These are phyloP conservation scores for Phoma sp. DNA, from an alignment of 2,329 filamentous ascomycete species.

Conservation along the genomic window DNA sequence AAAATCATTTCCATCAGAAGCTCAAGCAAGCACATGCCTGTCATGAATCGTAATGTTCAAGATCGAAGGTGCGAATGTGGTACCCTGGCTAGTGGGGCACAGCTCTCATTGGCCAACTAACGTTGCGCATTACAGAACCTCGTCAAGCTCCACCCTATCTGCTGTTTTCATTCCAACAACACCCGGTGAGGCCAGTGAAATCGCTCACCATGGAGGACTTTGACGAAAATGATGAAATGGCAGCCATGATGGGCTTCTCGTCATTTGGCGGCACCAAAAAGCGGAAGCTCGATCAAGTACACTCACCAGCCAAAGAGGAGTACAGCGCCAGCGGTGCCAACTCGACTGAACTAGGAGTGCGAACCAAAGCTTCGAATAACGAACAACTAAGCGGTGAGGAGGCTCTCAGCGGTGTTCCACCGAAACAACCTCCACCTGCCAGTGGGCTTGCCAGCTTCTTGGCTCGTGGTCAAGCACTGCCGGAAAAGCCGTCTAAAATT, in stretches of 20 bases:
- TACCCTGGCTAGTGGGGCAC: conserved; percentile 1
- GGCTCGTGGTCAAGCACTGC: conserved; percentile 36
- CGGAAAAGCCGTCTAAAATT: conserved; percentile 25
- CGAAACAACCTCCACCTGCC: conserved; percentile 13
- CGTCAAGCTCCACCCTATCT: not conserved
- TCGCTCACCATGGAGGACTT: conserved; percentile 24
- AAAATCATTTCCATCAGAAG: not conserved
- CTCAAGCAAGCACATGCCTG: conserved; percentile 1
- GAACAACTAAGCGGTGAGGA: conserved; percentile 4
- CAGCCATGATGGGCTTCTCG: conserved; percentile 75
- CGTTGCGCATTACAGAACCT: not conserved
- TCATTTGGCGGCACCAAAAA: conserved; percentile 74
- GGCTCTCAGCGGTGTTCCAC: not conserved
- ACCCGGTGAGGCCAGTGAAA: not conserved
- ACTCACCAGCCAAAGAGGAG: conserved; percentile 53
- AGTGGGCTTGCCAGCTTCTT: conserved; percentile 44
- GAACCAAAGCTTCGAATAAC: conserved; percentile 34
- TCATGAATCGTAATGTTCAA: not conserved
- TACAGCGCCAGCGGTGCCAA: conserved; percentile 41
- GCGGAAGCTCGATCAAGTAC: conserved; percentile 69
- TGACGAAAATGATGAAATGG: conserved; percentile 61
- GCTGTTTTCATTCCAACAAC: not conserved
- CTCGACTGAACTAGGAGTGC: conserved; percentile 47
- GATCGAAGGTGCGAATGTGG: not conserved
- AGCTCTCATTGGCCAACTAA: conserved; percentile 8